Evolutionary conservation across 2,329 filamentous ascomycete genomes (phyloP).

Genomic region (Aureobasidium melanogenum): DNA sequence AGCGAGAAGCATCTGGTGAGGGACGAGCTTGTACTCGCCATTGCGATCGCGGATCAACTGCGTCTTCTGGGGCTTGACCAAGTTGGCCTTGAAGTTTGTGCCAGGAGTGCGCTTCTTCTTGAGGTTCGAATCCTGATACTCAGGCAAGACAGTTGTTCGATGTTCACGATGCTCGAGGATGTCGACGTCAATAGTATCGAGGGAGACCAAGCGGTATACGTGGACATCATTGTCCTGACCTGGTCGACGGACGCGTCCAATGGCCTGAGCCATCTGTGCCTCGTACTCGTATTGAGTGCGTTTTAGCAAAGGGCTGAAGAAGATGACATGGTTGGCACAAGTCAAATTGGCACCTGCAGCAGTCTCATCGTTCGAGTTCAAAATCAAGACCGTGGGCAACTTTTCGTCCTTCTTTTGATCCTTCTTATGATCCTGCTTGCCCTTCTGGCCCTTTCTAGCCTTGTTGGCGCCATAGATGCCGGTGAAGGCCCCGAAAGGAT

Average conservation of each 20-base stretch:
- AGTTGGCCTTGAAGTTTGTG: neutral
- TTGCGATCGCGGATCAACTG: constrained; percentile 21
- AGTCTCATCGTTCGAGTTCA: constrained; percentile 48
- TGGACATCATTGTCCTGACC: constrained; percentile 50
- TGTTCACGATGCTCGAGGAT: constrained; percentile 37
- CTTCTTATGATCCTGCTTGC: neutral
- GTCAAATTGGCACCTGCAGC: constrained; percentile 54
- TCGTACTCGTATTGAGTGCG: constrained; percentile 46
- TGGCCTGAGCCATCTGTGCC: constrained; percentile 52
- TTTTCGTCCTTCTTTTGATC: constrained; percentile 11
- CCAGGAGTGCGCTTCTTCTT: neutral
- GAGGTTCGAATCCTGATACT: constrained; percentile 12
- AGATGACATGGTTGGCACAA: constrained; percentile 56
- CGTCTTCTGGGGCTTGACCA: constrained; percentile 27
- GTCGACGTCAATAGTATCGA: constrained; percentile 53
- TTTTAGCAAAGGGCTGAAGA: constrained; percentile 47
- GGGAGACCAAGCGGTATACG: constrained; percentile 68
- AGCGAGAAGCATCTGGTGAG: constrained; percentile 23
- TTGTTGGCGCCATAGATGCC: too few relatives aligned
- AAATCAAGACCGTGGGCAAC: constrained; percentile 42
- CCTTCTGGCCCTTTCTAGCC: too few relatives aligned
- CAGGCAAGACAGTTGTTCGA: constrained; percentile 19
- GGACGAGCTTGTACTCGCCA: constrained; percentile 24
- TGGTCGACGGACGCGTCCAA: constrained; percentile 51
- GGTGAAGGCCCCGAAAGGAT: neutral